Base-by-base conservation (phyloP, 2,329 filamentous ascomycete genomes). In the Penicillium sp. region DNA sequence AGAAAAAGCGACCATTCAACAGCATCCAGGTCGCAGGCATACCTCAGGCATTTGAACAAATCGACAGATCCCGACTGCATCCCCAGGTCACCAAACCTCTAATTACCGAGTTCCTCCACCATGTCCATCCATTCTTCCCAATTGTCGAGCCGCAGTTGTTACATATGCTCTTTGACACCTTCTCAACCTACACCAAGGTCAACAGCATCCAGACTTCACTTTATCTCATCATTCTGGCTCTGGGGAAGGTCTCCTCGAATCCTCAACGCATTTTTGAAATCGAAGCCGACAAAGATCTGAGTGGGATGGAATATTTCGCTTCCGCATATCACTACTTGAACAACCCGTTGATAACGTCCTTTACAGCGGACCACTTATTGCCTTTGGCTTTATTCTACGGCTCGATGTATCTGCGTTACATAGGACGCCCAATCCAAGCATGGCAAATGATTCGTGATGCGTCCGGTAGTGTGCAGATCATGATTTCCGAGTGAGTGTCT, bases 321-420 rank as follows among this genome's bases (percentile, higher is more conserved):
- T 54, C 58, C 33, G 62, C 55, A 17, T 59, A 62, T 49, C 48
- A 54, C 21, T 53, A 61, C 13, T 17, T 64, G 38, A 59, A 25
- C 21, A 43, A 44, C 3, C 41, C 38, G 19, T 49, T 50, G 31
- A 51, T 52, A 21, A 44, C 48, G 9, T 41, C 56, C 3, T 59
- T 61, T 17, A 49, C 51, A 25, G 45, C 43, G 17, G 58, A 61
- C 9, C 39, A 55, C n/a, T 43, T 42, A 6, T 49, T 59, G 4
- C 62, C 62, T 15, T 21, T 64, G 36, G 47, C 60, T 27, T 61
- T 61, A 21, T 59, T 61, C 49, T 64, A 55, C 25, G 60, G 50
- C n/a, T 64, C 62, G 35, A 33, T 64, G n/a, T 64, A 64, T 49
- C 55, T 64, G 17, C 62, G 62, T 7, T 55, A 61, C 42, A 55